Evolutionary conservation across 2,329 filamentous ascomycete species (phyloP).

Genomic region (Penicillium sp.): DNA sequence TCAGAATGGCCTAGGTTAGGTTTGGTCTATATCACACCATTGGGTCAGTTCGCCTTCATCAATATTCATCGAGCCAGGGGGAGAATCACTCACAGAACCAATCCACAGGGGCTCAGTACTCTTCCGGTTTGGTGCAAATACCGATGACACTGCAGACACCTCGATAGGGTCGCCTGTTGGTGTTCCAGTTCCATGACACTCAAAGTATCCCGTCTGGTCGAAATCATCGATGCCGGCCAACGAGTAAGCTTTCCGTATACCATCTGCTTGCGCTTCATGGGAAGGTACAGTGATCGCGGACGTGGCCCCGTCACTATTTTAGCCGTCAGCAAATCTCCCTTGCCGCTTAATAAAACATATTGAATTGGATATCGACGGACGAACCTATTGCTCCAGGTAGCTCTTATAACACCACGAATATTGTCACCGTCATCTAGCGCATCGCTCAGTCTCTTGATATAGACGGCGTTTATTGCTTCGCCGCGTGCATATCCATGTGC

Average conservation of each 20-base stretch:
- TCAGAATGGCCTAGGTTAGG: background rate
- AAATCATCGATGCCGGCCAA: background rate
- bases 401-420: no score
- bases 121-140: background rate
- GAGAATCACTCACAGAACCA: background rate
- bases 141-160: background rate
- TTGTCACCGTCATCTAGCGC: no score
- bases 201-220: background rate
- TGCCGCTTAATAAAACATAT: no score
- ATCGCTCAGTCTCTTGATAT: no score
- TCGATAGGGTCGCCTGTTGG: background rate
- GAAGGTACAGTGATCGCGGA: no score
- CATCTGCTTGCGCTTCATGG: background rate
- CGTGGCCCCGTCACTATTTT: background rate
- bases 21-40: background rate
- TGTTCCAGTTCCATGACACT: background rate
- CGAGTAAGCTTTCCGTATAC: background rate
- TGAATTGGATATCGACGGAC: no score
- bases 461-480: no score
- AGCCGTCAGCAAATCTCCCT: background rate
- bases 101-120: background rate
- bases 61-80: no score
- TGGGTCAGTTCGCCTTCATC: no score
- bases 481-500: no score
- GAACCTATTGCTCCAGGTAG: no score